These are phyloP conservation scores for Boletus mariae DNA, from an alignment of 1,284 basidiomycete genomes.

Conservation along the genomic window DNA sequence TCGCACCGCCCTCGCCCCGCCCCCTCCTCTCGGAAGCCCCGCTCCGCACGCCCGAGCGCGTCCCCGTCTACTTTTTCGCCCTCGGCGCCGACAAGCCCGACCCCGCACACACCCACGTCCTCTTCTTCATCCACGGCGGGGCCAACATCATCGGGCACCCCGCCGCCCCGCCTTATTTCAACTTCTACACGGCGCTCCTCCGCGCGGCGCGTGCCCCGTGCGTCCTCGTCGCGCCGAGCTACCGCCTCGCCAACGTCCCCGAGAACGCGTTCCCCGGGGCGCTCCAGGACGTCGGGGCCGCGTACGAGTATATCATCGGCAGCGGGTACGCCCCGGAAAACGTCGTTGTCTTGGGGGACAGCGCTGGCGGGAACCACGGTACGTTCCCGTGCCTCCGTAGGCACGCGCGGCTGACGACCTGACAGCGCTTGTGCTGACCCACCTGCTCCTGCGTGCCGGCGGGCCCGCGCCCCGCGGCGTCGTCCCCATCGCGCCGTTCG, in stretches of 20 bases:
- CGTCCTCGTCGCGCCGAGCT: slow-evolving; percentile 22
- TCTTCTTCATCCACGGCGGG: slow-evolving; percentile 29
- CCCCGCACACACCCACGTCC: slow-evolving; percentile 10
- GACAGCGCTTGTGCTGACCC: slow-evolving; percentile 23
- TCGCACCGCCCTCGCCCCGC: slow-evolving; percentile 14
- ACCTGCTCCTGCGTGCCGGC: slow-evolving; percentile 16
- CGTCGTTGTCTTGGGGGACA: slow-evolving; percentile 24
- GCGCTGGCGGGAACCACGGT: slow-evolving; percentile 27
- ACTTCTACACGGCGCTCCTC: slow-evolving; percentile 17
- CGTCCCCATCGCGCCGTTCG: slow-evolving; percentile 12
- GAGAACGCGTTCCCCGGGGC: slow-evolving; percentile 27
- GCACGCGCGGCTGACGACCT: not conserved
- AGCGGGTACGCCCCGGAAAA: slow-evolving; percentile 22
- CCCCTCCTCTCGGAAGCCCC: slow-evolving; percentile 3
- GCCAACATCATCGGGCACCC: slow-evolving; percentile 23
- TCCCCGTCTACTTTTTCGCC: slow-evolving; percentile 21
- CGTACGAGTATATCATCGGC: slow-evolving; percentile 26
- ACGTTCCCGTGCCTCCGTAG: not conserved
- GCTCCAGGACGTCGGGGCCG: slow-evolving; percentile 22
- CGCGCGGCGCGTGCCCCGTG: slow-evolving; percentile 8
- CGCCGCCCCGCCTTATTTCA: not conserved
- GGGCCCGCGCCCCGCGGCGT: slow-evolving; percentile 9
- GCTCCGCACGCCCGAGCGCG: slow-evolving; percentile 17
- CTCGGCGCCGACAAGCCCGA: not conserved
- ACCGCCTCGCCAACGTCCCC: slow-evolving; percentile 23